These are phyloP conservation scores for Cupressus sempervirens DNA, from an alignment of 75 land plant genomes.

Conservation along the genomic window DNA sequence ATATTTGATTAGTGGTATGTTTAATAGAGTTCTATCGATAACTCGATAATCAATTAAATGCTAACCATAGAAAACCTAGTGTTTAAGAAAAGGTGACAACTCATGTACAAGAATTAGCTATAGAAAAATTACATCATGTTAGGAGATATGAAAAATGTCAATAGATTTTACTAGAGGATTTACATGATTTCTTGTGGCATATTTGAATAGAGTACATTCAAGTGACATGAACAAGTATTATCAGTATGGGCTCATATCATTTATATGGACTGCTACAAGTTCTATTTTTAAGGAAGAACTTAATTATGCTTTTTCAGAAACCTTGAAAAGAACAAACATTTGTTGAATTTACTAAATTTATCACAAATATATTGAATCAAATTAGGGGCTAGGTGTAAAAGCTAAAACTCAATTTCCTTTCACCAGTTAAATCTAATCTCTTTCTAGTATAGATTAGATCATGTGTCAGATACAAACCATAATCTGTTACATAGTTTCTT, in stretches of 20 bases:
- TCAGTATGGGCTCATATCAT: background rate
- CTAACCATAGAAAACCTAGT: background rate
- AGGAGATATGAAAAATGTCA: constrained; percentile 1
- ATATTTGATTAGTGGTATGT: background rate
- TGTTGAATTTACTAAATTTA: background rate
- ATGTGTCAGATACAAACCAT: too few species aligned
- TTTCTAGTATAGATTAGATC: too few species aligned
- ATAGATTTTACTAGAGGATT: background rate
- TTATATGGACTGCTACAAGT: background rate
- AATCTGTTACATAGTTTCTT: too few species aligned
- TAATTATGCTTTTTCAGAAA: background rate
- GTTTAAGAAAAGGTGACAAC: background rate
- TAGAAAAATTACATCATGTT: background rate
- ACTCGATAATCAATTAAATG: background rate
- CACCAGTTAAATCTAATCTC: too few species aligned
- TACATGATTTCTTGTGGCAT: background rate
- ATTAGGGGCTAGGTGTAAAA: background rate
- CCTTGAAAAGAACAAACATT: background rate
- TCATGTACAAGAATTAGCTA: background rate
- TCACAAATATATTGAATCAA: background rate
- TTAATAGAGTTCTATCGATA: background rate
- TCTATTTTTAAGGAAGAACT: background rate
- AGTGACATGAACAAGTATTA: background rate
- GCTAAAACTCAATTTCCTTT: background rate
- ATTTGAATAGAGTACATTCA: background rate